phyloP scores from a whole-genome alignment of 305 asterid genomes.

The Solanum hybrid region DNA sequence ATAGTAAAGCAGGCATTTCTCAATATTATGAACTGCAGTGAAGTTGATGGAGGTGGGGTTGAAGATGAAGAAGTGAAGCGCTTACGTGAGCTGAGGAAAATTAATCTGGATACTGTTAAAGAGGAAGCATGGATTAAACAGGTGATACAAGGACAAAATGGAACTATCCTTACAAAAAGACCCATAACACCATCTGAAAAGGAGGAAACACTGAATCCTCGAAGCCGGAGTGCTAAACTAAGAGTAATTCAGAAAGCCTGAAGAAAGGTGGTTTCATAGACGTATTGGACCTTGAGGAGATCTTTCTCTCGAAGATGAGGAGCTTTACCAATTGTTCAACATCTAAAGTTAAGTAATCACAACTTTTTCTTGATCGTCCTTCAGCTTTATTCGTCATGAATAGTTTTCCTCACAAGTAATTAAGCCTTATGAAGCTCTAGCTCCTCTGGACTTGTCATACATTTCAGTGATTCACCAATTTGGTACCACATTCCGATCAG shows the following conservation, averaged over 20 bases:
- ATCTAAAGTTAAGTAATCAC: neutral
- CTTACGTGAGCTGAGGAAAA: slow-evolving; percentile 4
- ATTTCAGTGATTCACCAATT: neutral
- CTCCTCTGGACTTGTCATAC: neutral
- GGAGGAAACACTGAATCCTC: slow-evolving; percentile 71
- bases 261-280: slow-evolving; percentile 6
- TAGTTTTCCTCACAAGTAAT: neutral
- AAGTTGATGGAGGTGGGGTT: slow-evolving; percentile 11
- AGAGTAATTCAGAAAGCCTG: slow-evolving; percentile 75
- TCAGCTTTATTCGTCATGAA: neutral
- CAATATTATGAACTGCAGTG: slow-evolving; percentile 36
- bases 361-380: neutral
- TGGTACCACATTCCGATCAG: neutral
- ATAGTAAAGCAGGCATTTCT: slow-evolving; percentile 86
- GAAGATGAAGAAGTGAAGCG: slow-evolving; percentile 6
- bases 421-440: neutral
- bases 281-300: neutral
- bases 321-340: neutral
- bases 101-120: slow-evolving; percentile 9
- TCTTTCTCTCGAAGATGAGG: neutral
- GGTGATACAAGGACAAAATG: slow-evolving; percentile 43
- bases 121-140: slow-evolving; percentile 76
- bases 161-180: slow-evolving; percentile 68
- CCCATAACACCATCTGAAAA: slow-evolving; percentile 82
- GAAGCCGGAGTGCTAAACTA: slow-evolving; percentile 89